Evolutionary conservation across 2,329 filamentous ascomycete genomes (phyloP).

Genomic region (Alternaria sp.): DNA sequence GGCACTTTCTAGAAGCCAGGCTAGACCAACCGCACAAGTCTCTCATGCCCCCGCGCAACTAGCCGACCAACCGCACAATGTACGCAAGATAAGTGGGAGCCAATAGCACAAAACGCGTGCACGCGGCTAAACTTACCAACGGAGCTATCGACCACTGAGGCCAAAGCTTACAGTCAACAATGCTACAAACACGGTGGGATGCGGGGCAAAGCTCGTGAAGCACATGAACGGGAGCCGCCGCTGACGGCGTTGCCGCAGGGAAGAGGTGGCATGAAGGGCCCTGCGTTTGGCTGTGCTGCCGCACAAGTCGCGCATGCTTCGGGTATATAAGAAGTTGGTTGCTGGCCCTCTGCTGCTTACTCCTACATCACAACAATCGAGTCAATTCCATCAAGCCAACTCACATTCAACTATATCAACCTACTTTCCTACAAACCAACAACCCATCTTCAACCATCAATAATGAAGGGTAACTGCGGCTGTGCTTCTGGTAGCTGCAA

Average conservation of each 20-base stretch:
- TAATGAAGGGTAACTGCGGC: conserved; percentile 34
- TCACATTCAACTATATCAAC: background rate
- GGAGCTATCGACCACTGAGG: background rate
- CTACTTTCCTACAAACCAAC: background rate
- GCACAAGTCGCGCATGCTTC: conserved; percentile 29
- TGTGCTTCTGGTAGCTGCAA: conserved; percentile 32
- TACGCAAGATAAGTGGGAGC: background rate
- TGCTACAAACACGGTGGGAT: background rate
- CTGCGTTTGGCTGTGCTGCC: conserved; percentile 2
- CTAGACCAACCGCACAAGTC: conserved; percentile 15
- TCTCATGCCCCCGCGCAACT: conserved; percentile 1
- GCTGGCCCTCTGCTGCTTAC: background rate
- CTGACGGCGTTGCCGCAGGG: background rate
- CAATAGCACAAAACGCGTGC: background rate
- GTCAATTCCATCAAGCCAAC: background rate
- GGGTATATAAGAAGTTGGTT: conserved; percentile 16
- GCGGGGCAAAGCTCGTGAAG: conserved; percentile 1
- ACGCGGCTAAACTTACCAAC: background rate
- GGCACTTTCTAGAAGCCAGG: background rate
- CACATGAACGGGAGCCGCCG: background rate
- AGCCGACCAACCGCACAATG: background rate
- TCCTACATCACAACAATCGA: background rate
- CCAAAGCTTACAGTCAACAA: background rate
- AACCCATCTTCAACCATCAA: conserved; percentile 1
- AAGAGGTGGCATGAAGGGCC: background rate